phyloP scores from a whole-genome alignment of 805 yeast species.

The Scheffersomyces spartinae region DNA sequence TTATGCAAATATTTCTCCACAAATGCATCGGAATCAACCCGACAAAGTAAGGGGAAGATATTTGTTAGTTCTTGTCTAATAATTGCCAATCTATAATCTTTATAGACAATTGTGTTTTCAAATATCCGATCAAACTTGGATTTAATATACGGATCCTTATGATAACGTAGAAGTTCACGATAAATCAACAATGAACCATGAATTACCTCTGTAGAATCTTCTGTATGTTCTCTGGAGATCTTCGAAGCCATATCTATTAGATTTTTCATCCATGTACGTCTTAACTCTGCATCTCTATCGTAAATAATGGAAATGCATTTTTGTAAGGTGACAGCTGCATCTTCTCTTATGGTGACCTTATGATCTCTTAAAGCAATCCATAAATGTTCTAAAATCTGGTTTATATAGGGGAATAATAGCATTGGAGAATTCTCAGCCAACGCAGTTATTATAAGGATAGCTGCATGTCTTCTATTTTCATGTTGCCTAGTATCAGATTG shows the following conservation, averaged over 20 bases:
- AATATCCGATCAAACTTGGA: conserved; percentile 68
- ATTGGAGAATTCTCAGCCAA: conserved; percentile 85
- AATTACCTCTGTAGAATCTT: conserved; percentile 68
- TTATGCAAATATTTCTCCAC: conserved; percentile 73
- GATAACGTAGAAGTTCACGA: conserved; percentile 56
- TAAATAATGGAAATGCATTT: conserved; percentile 70
- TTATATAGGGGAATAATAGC: conserved; percentile 63
- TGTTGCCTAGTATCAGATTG: conserved; percentile 65
- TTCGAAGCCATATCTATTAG: conserved; percentile 57
- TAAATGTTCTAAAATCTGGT: conserved; percentile 66
- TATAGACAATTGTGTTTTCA: conserved; percentile 60
- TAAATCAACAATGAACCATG: conserved; percentile 82
- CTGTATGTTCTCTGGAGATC: conserved; percentile 32
- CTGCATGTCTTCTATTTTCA: conserved; percentile 83
- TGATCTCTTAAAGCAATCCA: conserved; percentile 84
- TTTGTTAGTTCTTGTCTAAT: conserved; percentile 79
- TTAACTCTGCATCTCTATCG: conserved; percentile 60
- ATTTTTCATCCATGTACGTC: conserved; percentile 65
- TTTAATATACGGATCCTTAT: conserved; percentile 62
- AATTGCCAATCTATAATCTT: conserved; percentile 64
- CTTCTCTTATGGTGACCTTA: conserved; percentile 62
- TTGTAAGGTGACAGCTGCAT: conserved; percentile 73
- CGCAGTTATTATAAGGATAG: conserved; percentile 70
- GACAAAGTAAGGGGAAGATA: conserved; percentile 73
- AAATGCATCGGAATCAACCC: conserved; percentile 63